Evolutionary conservation across 1,284 basidiomycete species (phyloP).

Genomic region (Tilletia setariae): DNA sequence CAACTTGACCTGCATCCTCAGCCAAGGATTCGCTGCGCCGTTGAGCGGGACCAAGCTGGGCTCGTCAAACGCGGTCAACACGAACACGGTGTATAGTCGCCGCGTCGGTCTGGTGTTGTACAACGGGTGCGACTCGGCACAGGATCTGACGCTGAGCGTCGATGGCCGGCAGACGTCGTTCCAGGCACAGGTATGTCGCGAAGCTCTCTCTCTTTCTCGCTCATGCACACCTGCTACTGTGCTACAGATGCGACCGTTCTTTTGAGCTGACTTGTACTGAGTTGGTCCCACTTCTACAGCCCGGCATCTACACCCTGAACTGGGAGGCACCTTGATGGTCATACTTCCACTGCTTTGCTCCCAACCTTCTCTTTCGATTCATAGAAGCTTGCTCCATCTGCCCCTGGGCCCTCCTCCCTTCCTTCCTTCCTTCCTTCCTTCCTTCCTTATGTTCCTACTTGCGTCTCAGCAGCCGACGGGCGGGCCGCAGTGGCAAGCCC

Average conservation of each 20-base stretch:
- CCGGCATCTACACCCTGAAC: slow-evolving; percentile 34
- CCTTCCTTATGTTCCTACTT: too few species aligned
- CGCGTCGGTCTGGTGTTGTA: slow-evolving; percentile 30
- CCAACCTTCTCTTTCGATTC: too few species aligned
- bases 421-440: too few species aligned
- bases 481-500: too few species aligned
- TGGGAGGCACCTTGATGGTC: slow-evolving; percentile 36
- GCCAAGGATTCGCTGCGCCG: slow-evolving; percentile 32
- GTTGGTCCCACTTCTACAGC: slow-evolving; percentile 1
- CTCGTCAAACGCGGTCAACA: slow-evolving; percentile 17
- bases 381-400: too few species aligned
- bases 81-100: slow-evolving; percentile 16
- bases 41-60: slow-evolving; percentile 15
- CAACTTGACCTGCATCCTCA: slow-evolving; percentile 29
- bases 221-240: background rate
- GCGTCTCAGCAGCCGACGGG: too few species aligned
- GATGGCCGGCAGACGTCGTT: slow-evolving; percentile 27
- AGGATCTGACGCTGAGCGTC: slow-evolving; percentile 24
- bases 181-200: background rate
- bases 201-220: background rate
- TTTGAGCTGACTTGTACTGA: background rate
- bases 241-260: background rate
- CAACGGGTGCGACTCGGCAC: slow-evolving; percentile 28
- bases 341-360: too few species aligned
- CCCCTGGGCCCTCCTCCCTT: too few species aligned